Evolutionary conservation across 495 filamentous ascomycete species (phyloP), one percentile per base, ranked within the genome.

Genomic region (Hypoxylon fragiforme): DNA sequence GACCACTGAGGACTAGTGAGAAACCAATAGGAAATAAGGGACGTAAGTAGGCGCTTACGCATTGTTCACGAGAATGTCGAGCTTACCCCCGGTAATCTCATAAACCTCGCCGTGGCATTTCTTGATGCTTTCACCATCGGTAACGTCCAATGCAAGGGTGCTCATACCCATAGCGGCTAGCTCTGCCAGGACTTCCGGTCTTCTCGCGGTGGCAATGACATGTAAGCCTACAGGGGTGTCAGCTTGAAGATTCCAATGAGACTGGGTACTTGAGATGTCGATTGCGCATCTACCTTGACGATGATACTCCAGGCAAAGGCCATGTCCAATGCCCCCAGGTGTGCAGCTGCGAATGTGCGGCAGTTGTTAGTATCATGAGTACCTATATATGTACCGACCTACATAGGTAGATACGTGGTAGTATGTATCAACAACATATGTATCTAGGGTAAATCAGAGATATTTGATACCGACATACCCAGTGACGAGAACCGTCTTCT

Each of bases 61-160:
- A 61, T 88, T 88, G 64, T 89, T 89, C 47, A 89, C 75, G 13
- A 88, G 73, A 43, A 80, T 78, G 63, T 87, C 80, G n/a, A 89
- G 70, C 42, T 63, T 78, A 8, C 81, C 82, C 42, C 73, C 75
- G 0, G 81, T 85, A 24, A 80, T 48, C n/a, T 67, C 62, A 20
- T 68, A 68, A 12, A 84, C 78, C 7, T 72, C 70, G 5, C 64
- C 62, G 44, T 73, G 73, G 58, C 73, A 77, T 9, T 59, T 57
- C 24, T 67, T 70, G 70, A 85, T 78, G 64, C 77, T 81, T 3
- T 74, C 69, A 1, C 56, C 37, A n/a, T 71, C 68, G 18, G 73
- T 80, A 32, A 85, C 80, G 41, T 83, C 76, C 21, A 80, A 68
- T 3, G 73, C 58, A 13, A 80, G 39, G 18, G 72, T 71, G 54